Conservation (phyloP, 2,329 filamentous ascomycete genomes). For the Nothopassalora personata region DNA sequence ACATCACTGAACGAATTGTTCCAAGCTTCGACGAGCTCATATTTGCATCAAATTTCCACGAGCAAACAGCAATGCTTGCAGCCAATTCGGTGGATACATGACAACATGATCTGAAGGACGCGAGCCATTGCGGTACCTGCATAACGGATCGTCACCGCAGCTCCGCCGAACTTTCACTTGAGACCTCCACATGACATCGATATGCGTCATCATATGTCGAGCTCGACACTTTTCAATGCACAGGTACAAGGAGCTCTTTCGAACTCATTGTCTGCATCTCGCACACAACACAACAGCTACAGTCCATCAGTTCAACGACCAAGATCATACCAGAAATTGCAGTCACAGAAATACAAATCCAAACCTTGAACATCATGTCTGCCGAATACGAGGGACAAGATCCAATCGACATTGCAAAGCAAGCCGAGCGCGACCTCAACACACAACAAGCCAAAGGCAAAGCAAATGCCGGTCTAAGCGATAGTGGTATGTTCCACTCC, state of each 20-base stretch:
- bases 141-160: neutral
- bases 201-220: neutral
- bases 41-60: neutral
- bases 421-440: slow-evolving; percentile 48
- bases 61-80: neutral
- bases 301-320: neutral
- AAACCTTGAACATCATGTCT: slow-evolving; percentile 36
- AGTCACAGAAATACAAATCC: no score
- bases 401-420: slow-evolving; percentile 41
- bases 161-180: neutral
- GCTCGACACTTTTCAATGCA: neutral
- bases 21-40: no score
- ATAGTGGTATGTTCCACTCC: neutral
- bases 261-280: neutral
- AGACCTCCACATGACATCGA: neutral
- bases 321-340: neutral
- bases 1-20: no score
- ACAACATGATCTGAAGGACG: neutral
- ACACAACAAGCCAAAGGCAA: slow-evolving; percentile 35
- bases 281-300: neutral
- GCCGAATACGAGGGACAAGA: slow-evolving; percentile 38
- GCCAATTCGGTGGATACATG: neutral
- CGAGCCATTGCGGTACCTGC: slow-evolving; percentile 1
- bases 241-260: neutral
- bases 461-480: slow-evolving; percentile 4